These are phyloP conservation scores for Polytrichum formosum DNA, from an alignment of 225 moss, liverwort and hornwort species.

Conservation along the genomic window DNA sequence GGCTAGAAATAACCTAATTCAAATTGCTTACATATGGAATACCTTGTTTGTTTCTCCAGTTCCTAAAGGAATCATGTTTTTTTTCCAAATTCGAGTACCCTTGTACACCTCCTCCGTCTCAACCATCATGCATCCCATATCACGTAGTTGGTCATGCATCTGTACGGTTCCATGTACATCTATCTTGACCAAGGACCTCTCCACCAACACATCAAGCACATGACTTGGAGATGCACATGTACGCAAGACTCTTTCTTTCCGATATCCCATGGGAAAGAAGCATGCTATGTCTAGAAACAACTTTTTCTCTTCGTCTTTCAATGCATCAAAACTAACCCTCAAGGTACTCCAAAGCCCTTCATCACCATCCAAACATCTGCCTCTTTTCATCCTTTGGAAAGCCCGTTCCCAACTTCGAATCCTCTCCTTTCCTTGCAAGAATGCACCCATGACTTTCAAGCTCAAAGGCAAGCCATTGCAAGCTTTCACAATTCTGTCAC, in stretches of 20 bases:
- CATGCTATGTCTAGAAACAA: slow-evolving; percentile 1
- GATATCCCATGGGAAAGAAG: not conserved
- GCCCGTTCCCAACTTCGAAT: not conserved
- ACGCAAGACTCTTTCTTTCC: not conserved
- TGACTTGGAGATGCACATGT: too few relatives aligned
- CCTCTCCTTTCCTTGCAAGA: not conserved
- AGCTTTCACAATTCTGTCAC: not conserved
- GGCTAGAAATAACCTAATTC: too few relatives aligned
- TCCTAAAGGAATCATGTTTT: too few relatives aligned
- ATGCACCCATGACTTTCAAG: slow-evolving; percentile 2
- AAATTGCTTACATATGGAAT: not conserved
- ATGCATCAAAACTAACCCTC: not conserved
- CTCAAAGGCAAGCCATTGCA: slow-evolving; percentile 1
- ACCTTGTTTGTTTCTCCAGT: not conserved
- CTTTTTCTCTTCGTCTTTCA: not conserved
- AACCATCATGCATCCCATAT: not conserved
- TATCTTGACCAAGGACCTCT: not conserved
- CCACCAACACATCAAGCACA: not conserved
- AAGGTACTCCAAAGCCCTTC: not conserved
- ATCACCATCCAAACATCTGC: not conserved
- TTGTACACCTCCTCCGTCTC: not conserved
- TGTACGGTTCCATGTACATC: not conserved
- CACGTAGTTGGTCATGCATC: not conserved
- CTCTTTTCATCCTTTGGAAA: slow-evolving; percentile 5
- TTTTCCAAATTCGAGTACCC: not conserved